Evolutionary conservation across 2,329 filamentous ascomycete species (phyloP), one percentile per base, ranked within the genome.

Genomic region (Apiospora koreana): DNA sequence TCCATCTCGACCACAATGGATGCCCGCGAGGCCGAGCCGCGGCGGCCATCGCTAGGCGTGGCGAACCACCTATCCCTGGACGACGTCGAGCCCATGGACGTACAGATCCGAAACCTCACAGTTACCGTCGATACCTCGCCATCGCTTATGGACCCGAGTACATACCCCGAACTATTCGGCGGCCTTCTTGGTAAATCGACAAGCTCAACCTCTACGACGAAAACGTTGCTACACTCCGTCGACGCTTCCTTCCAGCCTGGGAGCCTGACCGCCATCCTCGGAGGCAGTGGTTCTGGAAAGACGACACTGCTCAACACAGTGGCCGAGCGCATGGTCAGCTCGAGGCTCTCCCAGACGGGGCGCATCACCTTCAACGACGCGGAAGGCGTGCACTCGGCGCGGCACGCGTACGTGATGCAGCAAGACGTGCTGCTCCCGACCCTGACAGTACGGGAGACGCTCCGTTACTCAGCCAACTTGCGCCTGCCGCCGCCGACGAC

Each of bases 341-440:
- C 83, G 0, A 80, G 86, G 10, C 76, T 89, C 21, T 80, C 80
- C 2, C 85, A 88, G 41, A 81, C 84, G 3, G 92, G 92, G 0
- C 78, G 79, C 3, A 86, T 85, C 0, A 86, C 85, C 0, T 94
- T 93, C 80, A 94, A 93, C 76, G 87, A 86, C 1, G 79, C 81
- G 46, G 74, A 83, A 31, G 85, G 88, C 1, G 83, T 90, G 5
- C 82, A 86, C 35, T 83, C 82, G 69, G 82, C 91, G 65, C 82
- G 90, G 68, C 87, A 90, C 78, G 87, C 91, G 67, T 93, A 94
- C 82, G 92, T 93, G 25, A 92, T 92, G 86, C 91, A 94, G 77
- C 91, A 94, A 74, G 93, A 95, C 76, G 86, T 94, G 18, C 82
- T 95, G 1, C 83, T 94, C 0, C 91, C 92, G 0, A 92, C 91